Evolutionary conservation across 257 asterid species (phyloP).

Genomic region (Mitragyna speciosa): DNA sequence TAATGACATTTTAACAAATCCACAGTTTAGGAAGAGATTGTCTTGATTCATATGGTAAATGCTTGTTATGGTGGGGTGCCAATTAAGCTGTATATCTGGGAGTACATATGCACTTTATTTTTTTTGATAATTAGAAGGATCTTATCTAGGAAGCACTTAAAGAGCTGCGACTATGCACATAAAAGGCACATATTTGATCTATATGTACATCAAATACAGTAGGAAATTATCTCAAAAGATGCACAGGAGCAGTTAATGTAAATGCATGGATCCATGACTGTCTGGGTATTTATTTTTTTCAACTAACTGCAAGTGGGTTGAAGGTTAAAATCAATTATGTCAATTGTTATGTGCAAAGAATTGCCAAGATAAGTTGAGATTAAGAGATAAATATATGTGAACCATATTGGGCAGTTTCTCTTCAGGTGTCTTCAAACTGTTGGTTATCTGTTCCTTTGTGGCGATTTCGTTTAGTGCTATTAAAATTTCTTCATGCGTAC

Average conservation of each 20-base stretch:
- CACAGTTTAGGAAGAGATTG: not conserved
- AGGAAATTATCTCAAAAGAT: not conserved
- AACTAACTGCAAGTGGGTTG: not conserved
- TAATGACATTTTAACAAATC: not conserved
- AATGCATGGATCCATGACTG: not conserved
- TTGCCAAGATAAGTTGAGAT: not conserved
- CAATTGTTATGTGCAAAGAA: not conserved
- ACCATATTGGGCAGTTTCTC: not conserved
- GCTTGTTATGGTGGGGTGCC: not conserved
- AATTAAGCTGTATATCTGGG: not conserved
- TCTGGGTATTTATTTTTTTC: not conserved
- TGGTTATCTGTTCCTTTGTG: not conserved
- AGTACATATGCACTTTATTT: not conserved
- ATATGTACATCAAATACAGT: not conserved
- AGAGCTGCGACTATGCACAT: too few relatives aligned
- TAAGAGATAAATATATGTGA: not conserved
- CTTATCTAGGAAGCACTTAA: not conserved
- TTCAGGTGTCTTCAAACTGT: not conserved
- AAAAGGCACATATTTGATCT: not conserved
- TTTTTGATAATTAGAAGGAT: not conserved
- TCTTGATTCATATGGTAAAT: not conserved
- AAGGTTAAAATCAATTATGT: constrained; percentile 7
- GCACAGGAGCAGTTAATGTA: not conserved
- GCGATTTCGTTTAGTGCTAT: not conserved
- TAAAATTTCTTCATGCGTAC: not conserved